Evolutionary conservation across 306 rosid genomes (phyloP).

Genomic region (Lathyrus oleraceus): DNA sequence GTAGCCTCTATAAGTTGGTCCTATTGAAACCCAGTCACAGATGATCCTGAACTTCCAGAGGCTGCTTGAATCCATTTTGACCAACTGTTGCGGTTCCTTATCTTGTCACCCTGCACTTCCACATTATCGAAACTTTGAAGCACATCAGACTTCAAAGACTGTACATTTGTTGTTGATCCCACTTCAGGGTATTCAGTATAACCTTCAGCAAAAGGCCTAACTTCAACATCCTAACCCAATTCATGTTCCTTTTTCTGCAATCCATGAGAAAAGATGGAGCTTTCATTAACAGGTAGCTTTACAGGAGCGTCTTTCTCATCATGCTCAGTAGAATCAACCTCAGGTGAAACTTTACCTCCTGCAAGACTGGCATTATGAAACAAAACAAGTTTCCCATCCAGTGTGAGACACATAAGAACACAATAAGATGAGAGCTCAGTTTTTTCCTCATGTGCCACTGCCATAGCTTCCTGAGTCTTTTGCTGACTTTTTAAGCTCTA

Average conservation of each 20-base stretch:
- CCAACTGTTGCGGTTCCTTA: no score
- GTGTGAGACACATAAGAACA: constrained; percentile 80
- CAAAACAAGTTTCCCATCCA: constrained; percentile 79
- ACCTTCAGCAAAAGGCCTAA: constrained; percentile 35
- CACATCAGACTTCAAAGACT: constrained; percentile 42
- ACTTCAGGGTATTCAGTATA: constrained; percentile 36
- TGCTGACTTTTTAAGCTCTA: constrained; percentile 78
- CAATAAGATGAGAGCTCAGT: constrained; percentile 75
- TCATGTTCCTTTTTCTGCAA: constrained; percentile 48
- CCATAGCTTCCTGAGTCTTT: constrained; percentile 82
- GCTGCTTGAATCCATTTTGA: no score
- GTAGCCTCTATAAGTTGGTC: no score
- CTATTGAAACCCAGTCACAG: no score
- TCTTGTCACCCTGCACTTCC: no score
- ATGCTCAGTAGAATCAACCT: constrained; percentile 44
- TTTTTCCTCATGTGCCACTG: constrained; percentile 50
- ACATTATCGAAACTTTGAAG: no score
- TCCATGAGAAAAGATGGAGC: constrained; percentile 36
- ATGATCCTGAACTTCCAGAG: no score
- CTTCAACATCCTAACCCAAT: constrained; percentile 44
- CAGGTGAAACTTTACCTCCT: constrained; percentile 48
- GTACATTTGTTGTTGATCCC: constrained; percentile 33
- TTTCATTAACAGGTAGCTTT: constrained; percentile 37
- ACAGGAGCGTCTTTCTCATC: constrained; percentile 48
- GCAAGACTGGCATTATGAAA: constrained; percentile 71